Evolutionary conservation across 331 rosid species (phyloP).

Genomic region (Malus hybrid): DNA sequence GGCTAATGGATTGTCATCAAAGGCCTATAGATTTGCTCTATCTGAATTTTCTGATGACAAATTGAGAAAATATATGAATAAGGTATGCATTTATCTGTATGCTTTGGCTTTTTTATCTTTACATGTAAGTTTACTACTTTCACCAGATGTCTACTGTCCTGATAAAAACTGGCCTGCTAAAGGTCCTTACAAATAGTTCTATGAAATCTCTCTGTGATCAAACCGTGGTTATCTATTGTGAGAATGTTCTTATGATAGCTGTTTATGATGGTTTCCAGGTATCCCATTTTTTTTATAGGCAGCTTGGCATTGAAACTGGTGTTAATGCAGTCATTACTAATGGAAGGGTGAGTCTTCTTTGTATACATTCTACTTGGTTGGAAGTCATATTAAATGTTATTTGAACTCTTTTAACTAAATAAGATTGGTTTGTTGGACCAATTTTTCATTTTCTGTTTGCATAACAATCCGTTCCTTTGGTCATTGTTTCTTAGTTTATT

Average conservation of each 20-base stretch:
- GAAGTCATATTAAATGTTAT: neutral
- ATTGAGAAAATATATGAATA: constrained; percentile 42
- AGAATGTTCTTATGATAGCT: constrained; percentile 1
- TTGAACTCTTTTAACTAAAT: neutral
- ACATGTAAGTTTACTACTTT: neutral
- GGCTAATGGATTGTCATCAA: constrained; percentile 64
- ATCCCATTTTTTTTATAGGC: constrained; percentile 39
- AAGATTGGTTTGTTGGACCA: neutral
- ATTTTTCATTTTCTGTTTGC: neutral
- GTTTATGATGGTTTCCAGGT: constrained; percentile 36
- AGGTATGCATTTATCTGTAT: constrained; percentile 42
- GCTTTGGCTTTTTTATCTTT: constrained; percentile 1
- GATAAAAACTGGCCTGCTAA: neutral
- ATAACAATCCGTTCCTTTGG: neutral
- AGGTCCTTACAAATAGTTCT: constrained; percentile 9
- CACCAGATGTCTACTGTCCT: neutral
- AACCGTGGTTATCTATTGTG: neutral
- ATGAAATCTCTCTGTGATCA: neutral
- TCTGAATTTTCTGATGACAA: constrained; percentile 47
- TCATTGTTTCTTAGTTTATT: neutral
- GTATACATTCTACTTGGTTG: neutral
- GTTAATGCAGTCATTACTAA: constrained; percentile 80
- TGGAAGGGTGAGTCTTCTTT: constrained; percentile 76
- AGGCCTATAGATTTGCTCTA: constrained; percentile 45
- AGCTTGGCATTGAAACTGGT: constrained; percentile 60